These are phyloP conservation scores for Ustilago lituana DNA, from an alignment of 1,284 basidiomycete genomes.

Conservation along the genomic window DNA sequence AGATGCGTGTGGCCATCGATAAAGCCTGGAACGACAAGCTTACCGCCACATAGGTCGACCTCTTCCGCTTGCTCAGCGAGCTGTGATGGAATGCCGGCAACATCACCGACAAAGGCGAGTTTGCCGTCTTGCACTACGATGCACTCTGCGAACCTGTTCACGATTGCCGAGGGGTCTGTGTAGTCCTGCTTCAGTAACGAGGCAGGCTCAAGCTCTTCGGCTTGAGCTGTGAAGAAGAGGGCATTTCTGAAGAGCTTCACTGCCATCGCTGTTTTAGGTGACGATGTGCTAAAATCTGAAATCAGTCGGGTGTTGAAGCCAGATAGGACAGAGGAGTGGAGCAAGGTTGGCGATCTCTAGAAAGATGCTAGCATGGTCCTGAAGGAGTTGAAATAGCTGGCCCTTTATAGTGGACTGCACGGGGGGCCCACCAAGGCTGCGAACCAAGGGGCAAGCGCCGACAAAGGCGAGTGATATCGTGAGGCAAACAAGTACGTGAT, in stretches of 20 bases:
- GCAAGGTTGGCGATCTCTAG: too few relatives aligned
- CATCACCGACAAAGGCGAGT: constrained; percentile 33
- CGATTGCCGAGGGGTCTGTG: constrained; percentile 12
- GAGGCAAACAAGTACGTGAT: background rate
- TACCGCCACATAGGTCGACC: constrained; percentile 31
- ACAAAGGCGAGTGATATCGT: background rate
- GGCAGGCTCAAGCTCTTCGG: constrained; percentile 27
- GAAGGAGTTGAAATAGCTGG: too few relatives aligned
- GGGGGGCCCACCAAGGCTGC: too few relatives aligned
- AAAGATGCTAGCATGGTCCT: too few relatives aligned
- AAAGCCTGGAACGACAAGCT: constrained; percentile 47
- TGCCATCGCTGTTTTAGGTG: constrained; percentile 13
- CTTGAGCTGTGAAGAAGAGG: constrained; percentile 41
- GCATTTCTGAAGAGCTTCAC: constrained; percentile 40
- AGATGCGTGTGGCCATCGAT: constrained; percentile 49
- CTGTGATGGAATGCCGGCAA: constrained; percentile 5
- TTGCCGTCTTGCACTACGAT: constrained; percentile 25
- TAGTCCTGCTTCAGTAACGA: constrained; percentile 33
- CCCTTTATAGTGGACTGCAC: constrained; percentile 4
- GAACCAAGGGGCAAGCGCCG: too few relatives aligned
- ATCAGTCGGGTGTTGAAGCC: too few relatives aligned
- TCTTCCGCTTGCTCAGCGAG: constrained; percentile 3
- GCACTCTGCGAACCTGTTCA: constrained; percentile 34
- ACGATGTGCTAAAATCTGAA: too few relatives aligned
- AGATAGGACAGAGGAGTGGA: too few relatives aligned